Percentiles rank a stretch among this genome's conserved stretches.
These are phyloP conservation scores for Yarrowia phangngaensis DNA, from an alignment of 805 yeast genomes.

Conservation along the genomic window DNA sequence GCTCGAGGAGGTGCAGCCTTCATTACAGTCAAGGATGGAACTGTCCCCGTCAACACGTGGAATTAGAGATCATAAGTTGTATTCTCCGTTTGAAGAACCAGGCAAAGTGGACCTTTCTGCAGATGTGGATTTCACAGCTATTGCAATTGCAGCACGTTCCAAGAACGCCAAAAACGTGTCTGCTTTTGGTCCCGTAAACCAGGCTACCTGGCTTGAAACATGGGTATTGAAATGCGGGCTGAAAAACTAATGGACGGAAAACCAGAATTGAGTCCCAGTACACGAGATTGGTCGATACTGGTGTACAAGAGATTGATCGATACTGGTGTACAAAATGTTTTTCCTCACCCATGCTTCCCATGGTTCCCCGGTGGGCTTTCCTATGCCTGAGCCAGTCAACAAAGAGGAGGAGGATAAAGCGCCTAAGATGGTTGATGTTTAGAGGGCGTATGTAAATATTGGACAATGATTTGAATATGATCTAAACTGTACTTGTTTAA, in stretches of 20 bases:
- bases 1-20: conserved; percentile 58
- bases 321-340: conserved; percentile 60
- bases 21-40: conserved; percentile 52
- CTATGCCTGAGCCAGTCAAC: conserved; percentile 1
- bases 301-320: conserved; percentile 68
- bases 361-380: conserved; percentile 21
- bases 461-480: too few species aligned
- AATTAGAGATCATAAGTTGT: conserved; percentile 65
- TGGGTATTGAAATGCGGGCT: conserved; percentile 72
- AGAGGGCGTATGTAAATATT: too few species aligned
- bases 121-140: conserved; percentile 74
- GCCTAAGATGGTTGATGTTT: conserved; percentile 9
- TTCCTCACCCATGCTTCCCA: conserved; percentile 11
- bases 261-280: conserved; percentile 56
- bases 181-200: conserved; percentile 60
- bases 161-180: conserved; percentile 34
- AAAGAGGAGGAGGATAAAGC: conserved; percentile 3
- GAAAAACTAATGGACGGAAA: conserved; percentile 46
- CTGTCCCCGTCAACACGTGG: conserved; percentile 77
- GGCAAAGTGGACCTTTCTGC: conserved; percentile 79
- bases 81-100: conserved; percentile 68
- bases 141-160: conserved; percentile 41
- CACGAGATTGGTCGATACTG: conserved; percentile 58
- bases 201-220: conserved; percentile 74
- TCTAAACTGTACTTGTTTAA: too few species aligned